phyloP scores from a whole-genome alignment of 2,329 filamentous ascomycete species.

The Fusarium praegraminearum region DNA sequence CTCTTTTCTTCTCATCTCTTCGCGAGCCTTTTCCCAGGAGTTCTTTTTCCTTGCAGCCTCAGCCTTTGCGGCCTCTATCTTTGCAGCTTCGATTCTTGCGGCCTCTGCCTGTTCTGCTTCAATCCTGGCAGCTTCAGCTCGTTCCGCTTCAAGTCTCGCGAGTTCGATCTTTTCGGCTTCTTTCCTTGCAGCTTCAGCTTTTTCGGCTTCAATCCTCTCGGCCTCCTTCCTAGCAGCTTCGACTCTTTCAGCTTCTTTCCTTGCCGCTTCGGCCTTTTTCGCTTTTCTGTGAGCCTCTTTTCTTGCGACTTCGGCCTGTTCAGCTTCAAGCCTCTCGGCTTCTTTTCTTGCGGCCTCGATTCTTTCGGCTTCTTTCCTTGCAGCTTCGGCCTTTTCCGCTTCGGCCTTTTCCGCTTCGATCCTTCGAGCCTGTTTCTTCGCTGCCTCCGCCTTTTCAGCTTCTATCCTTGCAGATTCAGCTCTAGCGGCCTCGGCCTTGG shows the following conservation, averaged over 20 bases:
- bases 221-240: not conserved
- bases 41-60: slow-evolving; percentile 57
- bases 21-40: slow-evolving; percentile 76
- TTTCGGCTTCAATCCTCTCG: not conserved
- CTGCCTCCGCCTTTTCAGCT: not conserved
- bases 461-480: not conserved
- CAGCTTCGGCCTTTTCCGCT: slow-evolving; percentile 55
- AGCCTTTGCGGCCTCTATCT: slow-evolving; percentile 12
- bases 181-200: not conserved
- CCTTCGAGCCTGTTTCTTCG: not conserved
- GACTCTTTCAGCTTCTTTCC: not conserved
- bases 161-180: not conserved
- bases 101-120: not conserved
- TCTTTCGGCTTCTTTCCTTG: slow-evolving; percentile 72
- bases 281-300: not conserved
- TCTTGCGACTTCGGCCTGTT: not conserved
- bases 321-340: not conserved
- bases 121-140: not conserved
- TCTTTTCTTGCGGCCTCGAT: not conserved
- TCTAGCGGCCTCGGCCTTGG: not conserved
- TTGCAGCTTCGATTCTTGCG: not conserved
- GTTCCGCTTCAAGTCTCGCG: not conserved
- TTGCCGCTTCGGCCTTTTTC: not conserved
- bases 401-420: not conserved
- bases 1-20: slow-evolving; percentile 73